These are phyloP conservation scores for Primulina tabacum DNA, from an alignment of 257 asterid species.

Conservation along the genomic window DNA sequence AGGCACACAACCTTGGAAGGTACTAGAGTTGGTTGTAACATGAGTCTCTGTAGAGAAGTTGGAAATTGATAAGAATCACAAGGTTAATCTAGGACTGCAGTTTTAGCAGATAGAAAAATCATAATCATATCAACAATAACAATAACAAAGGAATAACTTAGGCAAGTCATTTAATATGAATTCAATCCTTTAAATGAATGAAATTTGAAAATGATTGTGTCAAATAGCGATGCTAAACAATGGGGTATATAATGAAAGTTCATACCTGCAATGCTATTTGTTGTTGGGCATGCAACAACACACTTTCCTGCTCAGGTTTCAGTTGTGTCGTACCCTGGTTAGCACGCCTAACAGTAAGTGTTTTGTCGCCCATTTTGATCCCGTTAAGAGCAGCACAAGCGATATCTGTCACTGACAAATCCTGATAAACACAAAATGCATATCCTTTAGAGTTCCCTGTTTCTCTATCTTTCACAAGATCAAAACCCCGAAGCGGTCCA, in stretches of 20 bases:
- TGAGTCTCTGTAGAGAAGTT: background rate
- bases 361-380: constrained; percentile 56
- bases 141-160: too few species aligned
- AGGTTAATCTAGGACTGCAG: background rate
- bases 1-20: constrained; percentile 69
- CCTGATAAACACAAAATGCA: constrained; percentile 60
- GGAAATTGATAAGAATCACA: background rate
- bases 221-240: background rate
- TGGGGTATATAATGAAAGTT: constrained; percentile 10
- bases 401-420: constrained; percentile 55
- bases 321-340: constrained; percentile 31
- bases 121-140: background rate
- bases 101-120: constrained; percentile 25
- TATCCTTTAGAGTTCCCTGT: constrained; percentile 66
- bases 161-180: background rate
- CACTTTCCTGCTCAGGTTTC: constrained; percentile 52
- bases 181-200: background rate
- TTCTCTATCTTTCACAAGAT: constrained; percentile 60
- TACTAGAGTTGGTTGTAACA: background rate
- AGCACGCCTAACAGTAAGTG: constrained; percentile 60
- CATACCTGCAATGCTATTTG: constrained; percentile 64
- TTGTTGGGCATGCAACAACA: constrained; percentile 63
- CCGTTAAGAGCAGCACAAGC: constrained; percentile 69
- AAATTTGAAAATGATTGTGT: background rate
- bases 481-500: constrained; percentile 57